Evolutionary conservation across 2,329 filamentous ascomycete genomes (phyloP), one percentile per base, ranked within the genome.

Genomic region (Keithomyces neogunnii): DNA sequence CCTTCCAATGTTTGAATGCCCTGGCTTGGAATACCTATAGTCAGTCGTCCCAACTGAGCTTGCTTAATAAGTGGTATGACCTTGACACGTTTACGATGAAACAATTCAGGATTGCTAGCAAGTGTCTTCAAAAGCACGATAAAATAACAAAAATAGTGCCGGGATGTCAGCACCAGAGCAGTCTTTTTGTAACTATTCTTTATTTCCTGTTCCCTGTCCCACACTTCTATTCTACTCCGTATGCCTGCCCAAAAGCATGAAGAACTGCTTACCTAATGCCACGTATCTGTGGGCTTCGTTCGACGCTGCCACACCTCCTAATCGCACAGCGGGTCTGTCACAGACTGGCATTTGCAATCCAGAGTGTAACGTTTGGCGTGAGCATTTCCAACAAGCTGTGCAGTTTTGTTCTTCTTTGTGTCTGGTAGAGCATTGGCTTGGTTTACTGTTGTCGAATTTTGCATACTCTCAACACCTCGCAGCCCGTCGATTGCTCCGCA

Each of bases 281-380:
- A 55, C 51, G 7, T 28, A 11, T 3, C 11, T 29, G 38, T 28
- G 40, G 26, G 9, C 26, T 19, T 30, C 8, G 10, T 3, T 19
- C 26, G 29, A 44, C 9, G 40, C 51, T 55, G 55, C 50, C 51
- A 59, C 56, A 59, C 59, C 60, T 63, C 61, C 60, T 62, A 61
- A 61, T 55, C 64, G 60, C 61, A 60, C 53, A 60, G 55, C 46
- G 53, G 55, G 52, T 57, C 56, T 58, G 58, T 59, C 59, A 59
- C 60, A 60, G 59, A 58, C 55, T 60, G 61, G 59, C 61, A 65
- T 64, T 58, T 57, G 60, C 61, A 66, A 60, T 58, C 59, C 60
- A 55, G 55, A 51, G 49, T 36, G 39, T 52, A 28, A 28, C 39
- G 43, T n/a, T 33, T 47, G 31, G 19, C 26, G 39, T 36, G 11